Base-by-base conservation (phyloP, 2,329 filamentous ascomycete species). In the Dryadomyces quercivorus region DNA sequence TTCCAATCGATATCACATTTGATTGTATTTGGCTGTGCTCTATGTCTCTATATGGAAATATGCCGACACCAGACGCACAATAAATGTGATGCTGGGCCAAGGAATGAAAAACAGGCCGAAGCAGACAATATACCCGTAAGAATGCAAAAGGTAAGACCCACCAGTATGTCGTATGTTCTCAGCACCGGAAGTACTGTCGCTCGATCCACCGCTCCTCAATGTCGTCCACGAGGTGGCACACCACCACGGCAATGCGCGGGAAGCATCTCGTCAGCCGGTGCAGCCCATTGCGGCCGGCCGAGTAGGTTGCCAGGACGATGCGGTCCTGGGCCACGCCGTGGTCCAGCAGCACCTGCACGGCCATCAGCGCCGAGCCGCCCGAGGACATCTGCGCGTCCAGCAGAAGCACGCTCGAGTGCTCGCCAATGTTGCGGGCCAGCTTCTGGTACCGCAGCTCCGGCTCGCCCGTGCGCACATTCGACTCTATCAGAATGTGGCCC, bases 341-440 rank as follows among this genome's bases (percentile, higher is more conserved):
- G 67, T 98, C 93, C 16, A 95, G 82, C 53, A 98, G 73, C n/a
- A 97, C 88, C 64, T 93, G 86, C 45, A 97, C 91, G 1, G 93
- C 90, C 93, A 98, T 98, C 56, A 98, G 72, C 1, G 81, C 81
- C 16, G 82, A 80, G 40, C 91, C 92, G 46, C 93, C 93, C 58
- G 85, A 91, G 26, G 88, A 89, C 86, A 97, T 96, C 66, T 98
- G 93, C 15, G 91, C 85, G 67, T 97, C 93, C 20, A 97, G 74
- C 8, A 98, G 74, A 57, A 98, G 74, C 18, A 98, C 89, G 4
- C 52, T 58, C 60, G 88, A 84, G 64, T 95, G 86, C 45, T 78
- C 69, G 57, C 78, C 72, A 55, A 97, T 86, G 58, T 88, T 79
- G 2, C 79, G 74, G 0, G 88, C 86, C 3, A 98, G 74, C 59